phyloP scores from a whole-genome alignment of 441 rosid species.

The Lepidium campestre region DNA sequence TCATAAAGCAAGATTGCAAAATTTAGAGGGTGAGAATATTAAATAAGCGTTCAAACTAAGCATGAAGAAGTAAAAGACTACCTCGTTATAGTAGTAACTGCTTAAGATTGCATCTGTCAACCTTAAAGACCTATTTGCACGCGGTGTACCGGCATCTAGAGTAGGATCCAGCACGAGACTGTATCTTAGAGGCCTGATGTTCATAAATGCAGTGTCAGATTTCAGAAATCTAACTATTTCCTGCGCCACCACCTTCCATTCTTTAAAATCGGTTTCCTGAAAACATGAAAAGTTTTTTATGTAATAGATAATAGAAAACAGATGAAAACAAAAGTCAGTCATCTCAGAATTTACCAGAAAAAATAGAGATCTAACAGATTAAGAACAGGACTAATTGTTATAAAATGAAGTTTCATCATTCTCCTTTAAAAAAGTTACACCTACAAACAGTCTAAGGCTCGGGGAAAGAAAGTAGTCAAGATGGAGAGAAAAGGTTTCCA shows the following conservation, averaged over 20 bases:
- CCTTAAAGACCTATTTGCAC: constrained; percentile 58
- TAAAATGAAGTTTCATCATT: not conserved
- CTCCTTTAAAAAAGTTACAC: not conserved
- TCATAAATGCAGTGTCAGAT: constrained; percentile 92
- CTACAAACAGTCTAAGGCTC: not conserved
- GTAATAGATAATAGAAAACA: not conserved
- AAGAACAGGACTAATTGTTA: not conserved
- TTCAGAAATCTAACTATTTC: constrained; percentile 90
- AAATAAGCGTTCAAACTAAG: constrained; percentile 12
- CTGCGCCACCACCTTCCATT: constrained; percentile 96
- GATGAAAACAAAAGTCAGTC: not conserved
- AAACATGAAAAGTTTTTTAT: constrained; percentile 30
- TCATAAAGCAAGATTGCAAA: constrained; percentile 17
- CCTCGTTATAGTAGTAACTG: constrained; percentile 92
- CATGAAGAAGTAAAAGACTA: constrained; percentile 31
- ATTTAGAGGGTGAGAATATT: constrained; percentile 1
- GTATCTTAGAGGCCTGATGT: constrained; percentile 87
- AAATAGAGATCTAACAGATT: not conserved
- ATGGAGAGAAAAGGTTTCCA: not conserved
- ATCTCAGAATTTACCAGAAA: not conserved
- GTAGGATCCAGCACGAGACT: constrained; percentile 77
- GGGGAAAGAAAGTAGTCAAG: not conserved
- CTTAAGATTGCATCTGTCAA: constrained; percentile 82
- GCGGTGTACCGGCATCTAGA: constrained; percentile 52
- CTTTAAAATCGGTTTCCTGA: constrained; percentile 94